Evolutionary conservation across 805 yeast genomes (phyloP).

Genomic region (Sugiyamaella smithiae): DNA sequence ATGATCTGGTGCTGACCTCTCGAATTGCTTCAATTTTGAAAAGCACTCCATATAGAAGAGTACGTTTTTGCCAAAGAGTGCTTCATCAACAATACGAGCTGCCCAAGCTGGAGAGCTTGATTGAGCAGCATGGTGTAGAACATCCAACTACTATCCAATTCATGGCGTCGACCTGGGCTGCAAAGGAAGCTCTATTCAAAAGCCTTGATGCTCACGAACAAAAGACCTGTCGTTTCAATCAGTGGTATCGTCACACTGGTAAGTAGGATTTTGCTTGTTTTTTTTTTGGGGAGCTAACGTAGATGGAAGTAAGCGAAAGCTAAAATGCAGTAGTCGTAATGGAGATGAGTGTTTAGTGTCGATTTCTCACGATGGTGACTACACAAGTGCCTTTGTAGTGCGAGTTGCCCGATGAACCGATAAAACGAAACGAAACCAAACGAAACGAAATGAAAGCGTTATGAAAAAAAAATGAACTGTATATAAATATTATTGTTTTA

Average conservation of each 20-base stretch:
- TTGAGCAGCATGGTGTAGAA: constrained; percentile 1
- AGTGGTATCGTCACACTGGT: constrained; percentile 53
- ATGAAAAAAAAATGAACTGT: background rate
- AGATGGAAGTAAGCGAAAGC: background rate
- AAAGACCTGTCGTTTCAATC: constrained; percentile 48
- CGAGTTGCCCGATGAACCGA: constrained; percentile 38
- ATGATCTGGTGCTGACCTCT: constrained; percentile 49
- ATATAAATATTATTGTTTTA: background rate
- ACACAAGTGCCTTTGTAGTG: constrained; percentile 55
- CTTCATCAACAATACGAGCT: constrained; percentile 47
- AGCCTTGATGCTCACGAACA: constrained; percentile 52
- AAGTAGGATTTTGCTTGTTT: background rate
- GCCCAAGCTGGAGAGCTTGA: constrained; percentile 34
- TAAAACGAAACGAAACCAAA: too few species aligned
- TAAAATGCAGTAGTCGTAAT: too few species aligned
- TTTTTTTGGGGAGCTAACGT: background rate
- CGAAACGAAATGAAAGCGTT: background rate
- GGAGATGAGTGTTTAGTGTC: constrained; percentile 51
- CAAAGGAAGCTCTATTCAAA: constrained; percentile 72
- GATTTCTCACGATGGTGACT: constrained; percentile 64
- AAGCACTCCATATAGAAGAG: constrained; percentile 37
- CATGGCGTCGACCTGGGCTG: constrained; percentile 65
- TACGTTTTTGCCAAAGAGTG: constrained; percentile 45
- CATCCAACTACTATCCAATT: constrained; percentile 23
- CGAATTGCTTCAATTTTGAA: constrained; percentile 46